These are phyloP conservation scores for Vitis hybrid DNA, from an alignment of 177 flowering plant genomes.

Conservation along the genomic window DNA sequence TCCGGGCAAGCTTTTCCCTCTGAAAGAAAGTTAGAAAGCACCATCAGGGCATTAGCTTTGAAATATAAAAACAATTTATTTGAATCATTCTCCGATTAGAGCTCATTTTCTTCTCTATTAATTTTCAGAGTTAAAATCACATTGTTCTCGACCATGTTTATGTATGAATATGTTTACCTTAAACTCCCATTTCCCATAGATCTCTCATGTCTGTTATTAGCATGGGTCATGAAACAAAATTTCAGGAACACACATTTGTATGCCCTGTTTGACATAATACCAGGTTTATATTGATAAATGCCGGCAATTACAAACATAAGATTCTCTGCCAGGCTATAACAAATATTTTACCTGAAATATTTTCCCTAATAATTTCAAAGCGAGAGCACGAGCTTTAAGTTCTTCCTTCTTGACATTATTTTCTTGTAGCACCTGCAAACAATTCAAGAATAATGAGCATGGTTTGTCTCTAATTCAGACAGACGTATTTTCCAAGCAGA, in stretches of 20 bases:
- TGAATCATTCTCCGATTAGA: background rate
- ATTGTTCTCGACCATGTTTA: too few species aligned
- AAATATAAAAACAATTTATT: background rate
- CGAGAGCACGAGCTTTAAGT: constrained; percentile 73
- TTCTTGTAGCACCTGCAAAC: constrained; percentile 72
- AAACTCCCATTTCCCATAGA: too few species aligned
- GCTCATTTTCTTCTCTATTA: background rate
- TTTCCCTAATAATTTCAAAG: constrained; percentile 76
- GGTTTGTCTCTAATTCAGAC: too few species aligned
- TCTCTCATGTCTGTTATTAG: too few species aligned
- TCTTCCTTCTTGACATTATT: constrained; percentile 73
- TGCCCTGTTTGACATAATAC: too few species aligned
- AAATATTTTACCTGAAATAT: constrained; percentile 65
- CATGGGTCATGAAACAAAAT: too few species aligned
- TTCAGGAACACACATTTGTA: too few species aligned
- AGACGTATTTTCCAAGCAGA: background rate
- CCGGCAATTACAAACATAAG: background rate
- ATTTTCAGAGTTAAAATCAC: background rate
- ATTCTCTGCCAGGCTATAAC: background rate
- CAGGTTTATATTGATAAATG: background rate
- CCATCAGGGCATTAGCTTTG: background rate
- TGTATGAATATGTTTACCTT: too few species aligned
- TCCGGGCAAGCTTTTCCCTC: constrained; percentile 50
- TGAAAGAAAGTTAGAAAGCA: constrained; percentile 21
- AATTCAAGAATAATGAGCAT: background rate